phyloP scores from a whole-genome alignment of 2,329 filamentous ascomycete species.

The Didymella glomerata region DNA sequence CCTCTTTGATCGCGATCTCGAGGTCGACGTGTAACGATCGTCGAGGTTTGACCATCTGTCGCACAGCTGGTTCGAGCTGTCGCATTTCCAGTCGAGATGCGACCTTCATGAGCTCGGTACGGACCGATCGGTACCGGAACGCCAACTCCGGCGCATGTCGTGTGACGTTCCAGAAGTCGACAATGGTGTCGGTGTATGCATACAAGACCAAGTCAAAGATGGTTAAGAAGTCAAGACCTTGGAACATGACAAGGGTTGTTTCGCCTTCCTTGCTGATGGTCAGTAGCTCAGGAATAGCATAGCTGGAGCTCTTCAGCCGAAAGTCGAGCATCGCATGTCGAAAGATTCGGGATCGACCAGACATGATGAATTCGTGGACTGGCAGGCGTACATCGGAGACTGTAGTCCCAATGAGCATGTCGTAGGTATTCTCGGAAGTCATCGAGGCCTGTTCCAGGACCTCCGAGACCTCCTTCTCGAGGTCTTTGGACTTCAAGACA shows the following conservation, averaged over 20 bases:
- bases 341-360: constrained; percentile 75
- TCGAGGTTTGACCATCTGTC: constrained; percentile 73
- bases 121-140: constrained; percentile 78
- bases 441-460: constrained; percentile 50
- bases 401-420: constrained; percentile 61
- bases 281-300: constrained; percentile 68
- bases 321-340: constrained; percentile 64
- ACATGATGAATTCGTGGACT: constrained; percentile 81
- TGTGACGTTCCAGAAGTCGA: constrained; percentile 88
- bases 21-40: constrained; percentile 75
- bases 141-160: constrained; percentile 71
- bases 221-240: constrained; percentile 77
- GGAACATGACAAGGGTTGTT: constrained; percentile 69
- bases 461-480: constrained; percentile 68
- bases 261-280: constrained; percentile 63
- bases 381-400: constrained; percentile 77
- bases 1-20: constrained; percentile 71
- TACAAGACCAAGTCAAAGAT: constrained; percentile 82
- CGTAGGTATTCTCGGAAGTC: constrained; percentile 55
- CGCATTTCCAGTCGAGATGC: constrained; percentile 74
- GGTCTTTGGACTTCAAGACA: constrained; percentile 69
- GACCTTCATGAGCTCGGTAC: constrained; percentile 87
- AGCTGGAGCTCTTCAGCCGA: constrained; percentile 64
- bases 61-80: constrained; percentile 77
- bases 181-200: constrained; percentile 78